Percentiles rank a stretch among this genome's conserved stretches.
These are phyloP conservation scores for Yamadazyma diospyri DNA, from an alignment of 1,139 yeast species.

Conservation along the genomic window DNA sequence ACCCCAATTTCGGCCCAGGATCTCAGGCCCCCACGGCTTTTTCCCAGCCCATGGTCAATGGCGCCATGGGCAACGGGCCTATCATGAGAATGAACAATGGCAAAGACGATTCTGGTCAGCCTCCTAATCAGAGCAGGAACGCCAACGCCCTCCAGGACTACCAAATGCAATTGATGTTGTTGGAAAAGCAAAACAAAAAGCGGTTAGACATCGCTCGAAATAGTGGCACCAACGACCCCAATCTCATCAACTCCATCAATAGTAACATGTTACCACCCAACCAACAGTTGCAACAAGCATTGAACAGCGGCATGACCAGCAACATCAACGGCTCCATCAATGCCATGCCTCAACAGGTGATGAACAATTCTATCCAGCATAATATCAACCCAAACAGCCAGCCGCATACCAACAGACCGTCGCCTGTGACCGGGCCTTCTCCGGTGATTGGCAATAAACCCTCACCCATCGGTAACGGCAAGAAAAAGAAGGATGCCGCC, in stretches of 20 bases:
- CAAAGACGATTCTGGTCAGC: slow-evolving; percentile 2
- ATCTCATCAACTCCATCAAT: slow-evolving; percentile 15
- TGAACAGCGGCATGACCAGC: slow-evolving; percentile 8
- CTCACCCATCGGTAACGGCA: slow-evolving; percentile 29
- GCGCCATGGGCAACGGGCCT: slow-evolving; percentile 1
- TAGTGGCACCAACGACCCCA: slow-evolving; percentile 25
- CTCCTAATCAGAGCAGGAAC: slow-evolving; percentile 20
- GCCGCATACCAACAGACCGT: slow-evolving; percentile 14
- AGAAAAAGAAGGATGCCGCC: slow-evolving; percentile 29
- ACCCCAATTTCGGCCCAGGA: slow-evolving; percentile 7
- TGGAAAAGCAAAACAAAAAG: slow-evolving; percentile 70
- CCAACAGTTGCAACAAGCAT: slow-evolving; percentile 16
- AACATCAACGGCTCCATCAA: slow-evolving; percentile 2
- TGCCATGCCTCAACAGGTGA: neutral
- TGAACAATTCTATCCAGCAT: slow-evolving; percentile 1
- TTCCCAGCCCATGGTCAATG: slow-evolving; percentile 5
- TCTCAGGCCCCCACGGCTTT: slow-evolving; percentile 1
- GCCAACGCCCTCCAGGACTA: slow-evolving; percentile 61
- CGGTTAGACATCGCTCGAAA: slow-evolving; percentile 50
- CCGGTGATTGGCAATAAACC: slow-evolving; percentile 35
- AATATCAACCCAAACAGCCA: neutral
- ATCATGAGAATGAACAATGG: slow-evolving; percentile 2
- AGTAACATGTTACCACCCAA: slow-evolving; percentile 22
- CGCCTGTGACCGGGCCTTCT: slow-evolving; percentile 28
- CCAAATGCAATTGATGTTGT: slow-evolving; percentile 68